A percentile compares a stretch with the other conserved stretches of the same genome.
phyloP scores from a whole-genome alignment of 2,329 filamentous ascomycete species.

The Endothia cerciana region DNA sequence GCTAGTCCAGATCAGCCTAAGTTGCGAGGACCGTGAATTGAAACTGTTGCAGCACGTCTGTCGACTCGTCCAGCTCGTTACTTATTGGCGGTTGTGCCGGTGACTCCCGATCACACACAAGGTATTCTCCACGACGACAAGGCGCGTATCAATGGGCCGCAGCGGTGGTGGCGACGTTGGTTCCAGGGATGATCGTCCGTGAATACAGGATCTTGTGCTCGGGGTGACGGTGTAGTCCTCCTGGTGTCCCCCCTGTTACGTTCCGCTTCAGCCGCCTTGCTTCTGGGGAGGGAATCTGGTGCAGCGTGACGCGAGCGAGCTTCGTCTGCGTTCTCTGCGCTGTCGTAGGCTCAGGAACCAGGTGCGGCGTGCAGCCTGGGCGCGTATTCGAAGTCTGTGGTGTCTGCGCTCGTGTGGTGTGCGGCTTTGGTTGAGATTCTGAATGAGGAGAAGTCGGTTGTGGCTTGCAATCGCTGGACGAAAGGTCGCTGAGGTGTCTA shows the following conservation, averaged over 20 bases:
- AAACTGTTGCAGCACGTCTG: background rate
- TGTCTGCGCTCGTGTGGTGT: background rate
- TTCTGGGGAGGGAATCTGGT: conserved; percentile 6
- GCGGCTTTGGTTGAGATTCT: background rate
- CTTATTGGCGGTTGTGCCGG: background rate
- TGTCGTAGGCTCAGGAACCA: background rate
- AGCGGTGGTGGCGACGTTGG: conserved; percentile 13
- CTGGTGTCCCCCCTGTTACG: conserved; percentile 6
- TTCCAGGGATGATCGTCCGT: conserved; percentile 12
- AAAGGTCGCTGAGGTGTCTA: conserved; percentile 7
- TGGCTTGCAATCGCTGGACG: background rate
- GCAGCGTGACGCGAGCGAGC: conserved; percentile 17
- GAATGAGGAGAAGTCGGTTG: background rate
- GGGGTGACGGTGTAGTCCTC: conserved; percentile 8
- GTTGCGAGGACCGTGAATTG: background rate
- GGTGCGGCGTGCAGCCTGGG: background rate
- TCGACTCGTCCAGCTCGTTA: background rate
- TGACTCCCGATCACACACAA: background rate
- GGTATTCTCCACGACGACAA: background rate
- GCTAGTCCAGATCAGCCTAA: background rate
- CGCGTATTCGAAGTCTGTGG: background rate
- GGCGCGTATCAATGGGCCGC: background rate
- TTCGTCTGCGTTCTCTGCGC: conserved; percentile 11
- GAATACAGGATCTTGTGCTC: conserved; percentile 20
- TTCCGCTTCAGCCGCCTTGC: conserved; percentile 12